These are phyloP conservation scores for Fremontodendron californicum DNA, from an alignment of 345 rosid species.

Conservation along the genomic window DNA sequence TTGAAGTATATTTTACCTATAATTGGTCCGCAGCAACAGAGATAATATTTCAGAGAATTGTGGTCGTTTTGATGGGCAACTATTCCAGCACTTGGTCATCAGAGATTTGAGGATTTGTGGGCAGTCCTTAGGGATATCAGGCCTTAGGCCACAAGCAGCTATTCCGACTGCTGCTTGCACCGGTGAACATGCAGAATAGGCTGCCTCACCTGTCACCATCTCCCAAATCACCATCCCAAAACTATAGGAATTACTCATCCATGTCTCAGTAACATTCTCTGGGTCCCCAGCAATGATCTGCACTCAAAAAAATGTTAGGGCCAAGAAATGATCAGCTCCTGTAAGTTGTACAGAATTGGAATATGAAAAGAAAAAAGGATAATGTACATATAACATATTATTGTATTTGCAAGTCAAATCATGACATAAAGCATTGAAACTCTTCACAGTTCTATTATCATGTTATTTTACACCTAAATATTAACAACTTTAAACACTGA, in stretches of 20 bases:
- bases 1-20: slow-evolving; percentile 35
- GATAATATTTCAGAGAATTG: slow-evolving; percentile 64
- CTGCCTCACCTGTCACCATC: slow-evolving; percentile 90
- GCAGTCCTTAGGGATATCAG: slow-evolving; percentile 93
- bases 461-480: not conserved
- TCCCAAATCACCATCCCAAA: slow-evolving; percentile 98
- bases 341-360: not conserved
- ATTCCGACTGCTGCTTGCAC: slow-evolving; percentile 97
- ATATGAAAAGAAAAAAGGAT: not conserved
- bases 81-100: slow-evolving; percentile 89
- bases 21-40: slow-evolving; percentile 39
- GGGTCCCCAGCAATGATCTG: slow-evolving; percentile 98
- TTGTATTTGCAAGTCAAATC: not conserved
- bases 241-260: slow-evolving; percentile 96
- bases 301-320: slow-evolving; percentile 20
- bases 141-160: slow-evolving; percentile 93
- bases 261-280: slow-evolving; percentile 80
- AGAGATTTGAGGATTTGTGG: slow-evolving; percentile 63
- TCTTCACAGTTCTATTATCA: not conserved
- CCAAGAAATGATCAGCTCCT: not conserved
- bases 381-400: not conserved
- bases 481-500: not conserved
- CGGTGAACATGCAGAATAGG: slow-evolving; percentile 81
- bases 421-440: not conserved
- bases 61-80: slow-evolving; percentile 72